A percentile compares a stretch with the other conserved stretches of the same genome.
phyloP scores from a whole-genome alignment of 106 monocot species.

The Allium sativum region DNA sequence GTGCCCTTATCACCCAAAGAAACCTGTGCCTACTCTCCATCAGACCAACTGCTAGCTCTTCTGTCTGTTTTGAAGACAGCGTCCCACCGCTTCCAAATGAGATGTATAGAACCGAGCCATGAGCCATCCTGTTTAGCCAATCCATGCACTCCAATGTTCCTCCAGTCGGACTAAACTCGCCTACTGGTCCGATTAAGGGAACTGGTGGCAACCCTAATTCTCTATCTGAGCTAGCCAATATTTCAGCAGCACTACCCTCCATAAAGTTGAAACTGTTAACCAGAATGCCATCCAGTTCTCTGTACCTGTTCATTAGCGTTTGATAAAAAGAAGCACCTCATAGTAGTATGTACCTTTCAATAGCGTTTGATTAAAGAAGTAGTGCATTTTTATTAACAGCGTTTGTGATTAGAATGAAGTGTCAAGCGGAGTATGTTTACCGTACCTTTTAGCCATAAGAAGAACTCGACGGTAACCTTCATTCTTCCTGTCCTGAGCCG shows the following conservation, averaged over 20 bases:
- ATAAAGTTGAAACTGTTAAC: slow-evolving; percentile 51
- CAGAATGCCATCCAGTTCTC: slow-evolving; percentile 31
- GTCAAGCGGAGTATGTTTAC: no score
- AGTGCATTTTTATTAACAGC: no score
- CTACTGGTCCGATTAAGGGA: slow-evolving; percentile 39
- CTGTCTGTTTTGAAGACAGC: slow-evolving; percentile 26
- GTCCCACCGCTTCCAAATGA: slow-evolving; percentile 58
- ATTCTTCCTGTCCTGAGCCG: slow-evolving; percentile 16
- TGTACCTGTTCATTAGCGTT: neutral
- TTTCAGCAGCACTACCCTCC: slow-evolving; percentile 23
- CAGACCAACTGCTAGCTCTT: slow-evolving; percentile 44
- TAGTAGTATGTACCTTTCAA: no score
- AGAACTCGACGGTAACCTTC: slow-evolving; percentile 16
- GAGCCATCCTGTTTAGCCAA: slow-evolving; percentile 48
- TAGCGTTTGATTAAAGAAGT: no score
- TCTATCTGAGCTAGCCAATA: neutral
- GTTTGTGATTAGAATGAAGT: no score
- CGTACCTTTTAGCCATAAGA: neutral
- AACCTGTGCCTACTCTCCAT: slow-evolving; percentile 41
- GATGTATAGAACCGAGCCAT: slow-evolving; percentile 40
- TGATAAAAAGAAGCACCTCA: no score
- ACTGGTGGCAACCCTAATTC: slow-evolving; percentile 5
- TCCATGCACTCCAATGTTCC: slow-evolving; percentile 9
- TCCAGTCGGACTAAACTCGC: neutral
- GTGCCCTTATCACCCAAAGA: slow-evolving; percentile 46